Evolutionary conservation across 129 eudicot genomes (phyloP), one percentile per base, ranked within the genome.

Genomic region (Artemisia tridentata): DNA sequence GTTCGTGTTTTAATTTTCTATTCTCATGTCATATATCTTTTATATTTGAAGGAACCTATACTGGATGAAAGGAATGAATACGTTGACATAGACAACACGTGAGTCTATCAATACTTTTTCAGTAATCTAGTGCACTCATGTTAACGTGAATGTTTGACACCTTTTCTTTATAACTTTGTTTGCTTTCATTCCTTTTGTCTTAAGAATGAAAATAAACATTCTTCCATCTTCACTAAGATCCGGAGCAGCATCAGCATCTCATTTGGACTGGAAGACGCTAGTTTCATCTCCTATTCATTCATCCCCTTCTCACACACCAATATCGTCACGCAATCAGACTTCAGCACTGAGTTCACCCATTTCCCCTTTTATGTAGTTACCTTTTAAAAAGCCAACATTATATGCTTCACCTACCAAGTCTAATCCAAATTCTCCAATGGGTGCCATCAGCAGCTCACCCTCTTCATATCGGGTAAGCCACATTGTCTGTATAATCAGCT

Each of bases 51-150:
- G 96, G 96, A 84, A 78, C 91, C 85, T 38, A 90, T 90, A 31
- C 72, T 69, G 25, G 96, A 90, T 69, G 96, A 90, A 77, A 82
- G 84, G 11, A 87, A 90, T 45, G 86, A 80, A 31, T 83, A 82
- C 50, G 85, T 84, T 41, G 96, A 90, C 53, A 78, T 82, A 62
- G 87, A 86, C 74, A 75, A 81, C 84, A 86, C 79, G 95, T 88
- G 72, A 83, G 96, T 74, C n/a, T 51, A 58, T 68, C 11, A 20
- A 21, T 25, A 13, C 16, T 12, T 7, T 5, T 17, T 52, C n/a
- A 47, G 7, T 72, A 23, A 29, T 1, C 12, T 3, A 14, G 13
- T 27, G 31, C 5, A 38, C 23, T 58, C 41, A 55, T 7, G 34
- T 67, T 41, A 49, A 63, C 5, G 6, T 27, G 57, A 55, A 14